Evolutionary conservation across 2,329 filamentous ascomycete species (phyloP), one percentile per base, ranked within the genome.

Genomic region (Basipetospora sp.): DNA sequence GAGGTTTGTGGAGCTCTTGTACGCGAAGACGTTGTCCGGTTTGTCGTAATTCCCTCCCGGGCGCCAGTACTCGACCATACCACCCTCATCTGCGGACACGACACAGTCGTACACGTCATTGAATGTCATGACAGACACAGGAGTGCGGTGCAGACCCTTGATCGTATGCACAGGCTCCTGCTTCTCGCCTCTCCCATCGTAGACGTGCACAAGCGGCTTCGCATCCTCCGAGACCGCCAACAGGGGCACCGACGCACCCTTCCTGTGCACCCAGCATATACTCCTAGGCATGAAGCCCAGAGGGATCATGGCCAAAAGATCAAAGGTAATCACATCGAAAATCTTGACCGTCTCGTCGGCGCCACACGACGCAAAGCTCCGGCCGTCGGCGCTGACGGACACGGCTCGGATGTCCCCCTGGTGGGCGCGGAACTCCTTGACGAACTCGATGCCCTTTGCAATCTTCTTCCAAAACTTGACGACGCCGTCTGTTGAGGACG

Each of bases 401-500:
- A 90, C 83, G 19, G 80, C 80, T 43, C 68, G 76, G 52, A 96
- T 84, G 52, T 92, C 84, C 36, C 84, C 83, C 41, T 72, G 69
- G 59, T 98, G 92, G 6, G 90, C 87, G 52, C 78, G 80, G 63
- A 94, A 98, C 60, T 98, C 87, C 61, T 98, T 98, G 38, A 96
- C 88, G 52, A 98, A 98, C 60, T 98, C 92, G 41, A 98, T 82
- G 1, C 84, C 84, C 25, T 83, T 77, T 2, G 75, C 78, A 45
- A 82, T 73, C 63, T 98, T 98, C 64, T 98, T 98, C 90, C 90
- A 98, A 57, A 98, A 98, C 58, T 98, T 98, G 48, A 96, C 88
- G 1, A 88, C 80, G n/a, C 92, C 92, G 53, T 98, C 90, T 31
- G 83, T 63, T 0, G 90, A 96, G 43, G 82, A 84, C 1, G 90